Evolutionary conservation across 2,329 filamentous ascomycete species (phyloP).

Genomic region (Pestalotiopsis sp.): DNA sequence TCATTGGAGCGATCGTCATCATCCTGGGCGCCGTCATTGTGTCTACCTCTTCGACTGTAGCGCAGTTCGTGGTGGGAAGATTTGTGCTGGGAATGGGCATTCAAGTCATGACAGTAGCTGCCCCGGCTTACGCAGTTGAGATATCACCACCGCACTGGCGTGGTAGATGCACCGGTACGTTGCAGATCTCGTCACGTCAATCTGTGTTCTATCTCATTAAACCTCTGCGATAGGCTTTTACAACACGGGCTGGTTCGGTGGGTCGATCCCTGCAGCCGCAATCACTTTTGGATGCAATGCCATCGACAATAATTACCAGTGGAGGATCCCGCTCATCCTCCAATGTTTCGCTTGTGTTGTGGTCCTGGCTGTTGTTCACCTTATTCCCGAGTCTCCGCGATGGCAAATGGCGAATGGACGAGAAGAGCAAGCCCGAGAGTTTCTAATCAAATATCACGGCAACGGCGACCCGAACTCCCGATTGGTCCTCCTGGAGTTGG

Average conservation of each 20-base stretch:
- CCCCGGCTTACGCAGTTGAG: slow-evolving; percentile 51
- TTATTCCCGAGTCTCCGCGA: slow-evolving; percentile 43
- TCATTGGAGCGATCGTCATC: slow-evolving; percentile 44
- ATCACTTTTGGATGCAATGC: slow-evolving; percentile 50
- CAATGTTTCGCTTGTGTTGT: slow-evolving; percentile 47
- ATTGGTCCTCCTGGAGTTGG: slow-evolving; percentile 42
- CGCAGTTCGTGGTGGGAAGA: slow-evolving; percentile 48
- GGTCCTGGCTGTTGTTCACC: slow-evolving; percentile 39
- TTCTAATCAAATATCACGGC: slow-evolving; percentile 46
- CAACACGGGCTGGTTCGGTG: slow-evolving; percentile 57
- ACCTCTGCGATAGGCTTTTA: slow-evolving; percentile 39
- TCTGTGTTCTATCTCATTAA: not conserved
- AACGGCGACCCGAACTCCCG: slow-evolving; percentile 41
- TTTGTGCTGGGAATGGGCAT: slow-evolving; percentile 50
- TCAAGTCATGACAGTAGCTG: slow-evolving; percentile 49
- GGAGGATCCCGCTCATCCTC: slow-evolving; percentile 51
- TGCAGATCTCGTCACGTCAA: not conserved
- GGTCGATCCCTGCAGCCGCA: slow-evolving; percentile 51
- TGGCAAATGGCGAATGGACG: slow-evolving; percentile 43
- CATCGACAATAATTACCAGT: slow-evolving; percentile 48
- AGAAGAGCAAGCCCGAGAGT: slow-evolving; percentile 41
- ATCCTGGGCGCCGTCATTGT: slow-evolving; percentile 47
- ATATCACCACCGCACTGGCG: slow-evolving; percentile 54
- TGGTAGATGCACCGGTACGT: slow-evolving; percentile 44
- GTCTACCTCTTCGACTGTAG: slow-evolving; percentile 36